Percentiles rank a stretch among this genome's conserved stretches.
phyloP scores from a whole-genome alignment of 208 protist genomes.

The Eutreptiella sp. region DNA sequence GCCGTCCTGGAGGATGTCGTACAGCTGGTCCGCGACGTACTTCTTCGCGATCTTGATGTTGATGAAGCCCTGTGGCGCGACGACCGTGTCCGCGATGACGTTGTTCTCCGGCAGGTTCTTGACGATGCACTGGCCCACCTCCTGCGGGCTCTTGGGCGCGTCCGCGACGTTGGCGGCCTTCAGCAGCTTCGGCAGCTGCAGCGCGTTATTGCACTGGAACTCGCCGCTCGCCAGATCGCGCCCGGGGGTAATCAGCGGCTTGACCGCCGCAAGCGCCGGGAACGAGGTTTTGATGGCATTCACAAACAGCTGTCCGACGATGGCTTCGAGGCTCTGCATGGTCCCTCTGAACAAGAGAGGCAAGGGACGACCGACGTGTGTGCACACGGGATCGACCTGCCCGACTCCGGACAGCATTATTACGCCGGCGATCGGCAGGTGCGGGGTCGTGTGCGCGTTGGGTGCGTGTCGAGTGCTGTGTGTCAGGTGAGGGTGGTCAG shows the following conservation, averaged over 20 bases:
- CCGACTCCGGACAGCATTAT: too few relatives aligned
- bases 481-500: too few relatives aligned
- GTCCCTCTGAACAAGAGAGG: too few relatives aligned
- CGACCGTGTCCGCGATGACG: constrained; percentile 67
- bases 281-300: constrained; percentile 66
- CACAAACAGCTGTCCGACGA: constrained; percentile 46
- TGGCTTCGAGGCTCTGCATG: too few relatives aligned
- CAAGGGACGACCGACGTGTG: too few relatives aligned
- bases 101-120: constrained; percentile 64
- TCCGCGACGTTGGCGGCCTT: constrained; percentile 44
- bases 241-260: constrained; percentile 67
- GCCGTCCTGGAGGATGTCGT: constrained; percentile 49
- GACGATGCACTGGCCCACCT: constrained; percentile 69
- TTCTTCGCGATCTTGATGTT: constrained; percentile 64
- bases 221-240: constrained; percentile 46
- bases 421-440: too few relatives aligned
- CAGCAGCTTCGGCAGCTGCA: constrained; percentile 77
- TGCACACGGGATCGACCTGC: too few relatives aligned
- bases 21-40: constrained; percentile 55
- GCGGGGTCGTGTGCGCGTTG: too few relatives aligned
- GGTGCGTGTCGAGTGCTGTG: too few relatives aligned
- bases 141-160: constrained; percentile 53
- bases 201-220: constrained; percentile 91
- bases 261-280: constrained; percentile 49
- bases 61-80: constrained; percentile 84